These are phyloP conservation scores for Suillus alpinus DNA, from an alignment of 768 basidiomycete species.

Conservation along the genomic window DNA sequence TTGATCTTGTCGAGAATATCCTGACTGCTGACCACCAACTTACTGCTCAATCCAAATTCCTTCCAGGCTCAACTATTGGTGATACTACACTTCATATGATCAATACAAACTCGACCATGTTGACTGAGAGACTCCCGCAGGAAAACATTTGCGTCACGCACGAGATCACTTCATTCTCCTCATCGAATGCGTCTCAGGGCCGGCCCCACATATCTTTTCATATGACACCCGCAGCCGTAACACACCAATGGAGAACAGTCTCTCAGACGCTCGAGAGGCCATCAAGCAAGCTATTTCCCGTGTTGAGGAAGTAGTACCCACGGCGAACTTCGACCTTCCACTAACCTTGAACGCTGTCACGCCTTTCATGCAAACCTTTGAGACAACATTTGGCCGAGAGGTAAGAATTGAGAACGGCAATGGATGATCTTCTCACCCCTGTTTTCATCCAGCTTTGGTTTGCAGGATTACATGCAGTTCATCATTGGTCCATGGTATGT, in stretches of 20 bases:
- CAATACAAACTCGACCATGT: background rate
- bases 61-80: slow-evolving; percentile 91
- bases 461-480: slow-evolving; percentile 79
- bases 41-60: slow-evolving; percentile 60
- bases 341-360: slow-evolving; percentile 79
- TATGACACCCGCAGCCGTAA: slow-evolving; percentile 78
- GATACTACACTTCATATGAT: slow-evolving; percentile 11
- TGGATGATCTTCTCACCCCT: slow-evolving; percentile 6
- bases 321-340: slow-evolving; percentile 48
- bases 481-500: slow-evolving; percentile 88
- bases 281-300: slow-evolving; percentile 53
- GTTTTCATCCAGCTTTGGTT: slow-evolving; percentile 68
- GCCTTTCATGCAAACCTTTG: slow-evolving; percentile 69
- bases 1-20: slow-evolving; percentile 66
- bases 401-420: slow-evolving; percentile 33
- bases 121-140: slow-evolving; percentile 33
- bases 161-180: slow-evolving; percentile 79
- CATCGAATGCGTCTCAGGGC: slow-evolving; percentile 47
- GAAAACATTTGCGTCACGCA: slow-evolving; percentile 85
- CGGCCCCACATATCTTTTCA: slow-evolving; percentile 53
- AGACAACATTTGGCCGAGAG: slow-evolving; percentile 83
- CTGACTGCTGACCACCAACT: slow-evolving; percentile 71
- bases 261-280: slow-evolving; percentile 55
- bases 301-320: slow-evolving; percentile 51
- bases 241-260: slow-evolving; percentile 79